Conservation (phyloP, 495 filamentous ascomycete genomes). For the Aspergillus bridgeri region DNA sequence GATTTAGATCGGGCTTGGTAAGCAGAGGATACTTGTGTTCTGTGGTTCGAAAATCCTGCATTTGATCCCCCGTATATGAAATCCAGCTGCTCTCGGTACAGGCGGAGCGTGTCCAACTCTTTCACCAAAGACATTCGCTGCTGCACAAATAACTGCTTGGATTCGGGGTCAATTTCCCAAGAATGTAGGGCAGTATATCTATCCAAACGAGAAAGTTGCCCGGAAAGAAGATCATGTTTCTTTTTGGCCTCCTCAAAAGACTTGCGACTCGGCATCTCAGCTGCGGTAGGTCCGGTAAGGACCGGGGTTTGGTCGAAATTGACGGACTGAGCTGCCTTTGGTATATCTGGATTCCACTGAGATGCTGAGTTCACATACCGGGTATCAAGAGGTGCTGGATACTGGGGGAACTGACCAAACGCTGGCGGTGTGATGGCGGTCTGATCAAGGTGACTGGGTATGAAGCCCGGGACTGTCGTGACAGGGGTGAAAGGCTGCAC, state of each 20-base stretch:
- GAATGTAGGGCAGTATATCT: constrained; percentile 38
- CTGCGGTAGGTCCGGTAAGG: constrained; percentile 4
- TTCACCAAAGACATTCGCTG: constrained; percentile 35
- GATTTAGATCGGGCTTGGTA: neutral
- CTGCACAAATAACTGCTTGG: constrained; percentile 32
- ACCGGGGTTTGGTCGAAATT: constrained; percentile 8
- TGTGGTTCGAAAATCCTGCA: constrained; percentile 1
- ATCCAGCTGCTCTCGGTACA: constrained; percentile 34
- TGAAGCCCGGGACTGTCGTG: constrained; percentile 8
- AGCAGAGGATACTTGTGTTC: constrained; percentile 2
- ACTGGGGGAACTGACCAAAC: constrained; percentile 9
- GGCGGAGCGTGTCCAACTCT: constrained; percentile 34
- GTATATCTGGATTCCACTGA: neutral
- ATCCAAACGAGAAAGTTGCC: constrained; percentile 33
- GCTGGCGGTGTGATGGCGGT: constrained; percentile 1
- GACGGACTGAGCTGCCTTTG: neutral
- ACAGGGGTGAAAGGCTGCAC: constrained; percentile 9
- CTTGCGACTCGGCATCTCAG: constrained; percentile 8
- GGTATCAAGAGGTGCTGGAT: neutral
- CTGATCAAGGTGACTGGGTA: constrained; percentile 6
- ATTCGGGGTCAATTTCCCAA: constrained; percentile 31
- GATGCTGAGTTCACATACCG: neutral
- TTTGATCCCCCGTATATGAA: constrained; percentile 13
- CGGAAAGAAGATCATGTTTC: constrained; percentile 25
- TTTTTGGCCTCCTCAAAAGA: constrained; percentile 25